Evolutionary conservation across 2,329 filamentous ascomycete genomes (phyloP), one percentile per base, ranked within the genome.

Genomic region (Phialocephala sp.): DNA sequence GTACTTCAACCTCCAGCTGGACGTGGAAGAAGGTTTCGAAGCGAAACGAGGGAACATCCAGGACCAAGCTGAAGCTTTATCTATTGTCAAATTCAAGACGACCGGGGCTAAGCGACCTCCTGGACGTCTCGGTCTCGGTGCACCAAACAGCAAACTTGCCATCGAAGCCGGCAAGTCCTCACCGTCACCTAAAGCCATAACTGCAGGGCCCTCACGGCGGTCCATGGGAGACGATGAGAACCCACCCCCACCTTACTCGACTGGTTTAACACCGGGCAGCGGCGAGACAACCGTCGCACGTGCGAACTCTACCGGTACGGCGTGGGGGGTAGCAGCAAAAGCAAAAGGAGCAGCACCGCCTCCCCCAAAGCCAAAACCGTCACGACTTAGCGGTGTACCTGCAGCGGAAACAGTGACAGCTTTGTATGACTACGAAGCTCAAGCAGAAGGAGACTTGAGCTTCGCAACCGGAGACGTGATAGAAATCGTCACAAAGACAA

Each of bases 401-500:
- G 80, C 83, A 0, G 85, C 86, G 0, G 94, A 97, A 78, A 94
- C 87, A 0, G 93, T 91, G 39, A 97, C 93, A 2, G 95, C 95
- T 8, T 80, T 99, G 68, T 99, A 97, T 79, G 95, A 98, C 76
- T 99, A 97, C 75, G 92, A 97, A 68, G 95, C 95, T 6, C 94
- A 98, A 77, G 94, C 94, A 0, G 93, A 97, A 69, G 94, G 94
- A 2, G 95, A 99, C 76, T 81, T 99, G 68, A 97, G 92, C 74
- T 99, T 99, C 80, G 86, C 85, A 20, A 88, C 92, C 0, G 94
- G 94, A 5, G 95, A 99, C 68, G 81, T 91, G 4, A 98, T 99
- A 74, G 94, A 98, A 78, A 94, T 99, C 72, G 78, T 95, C 2
- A 85, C 84, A 66, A 86, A 92, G 71, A 97, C 93, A n/a, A 84